Base-by-base conservation (phyloP, 2,329 filamentous ascomycete genomes). In the Phyllosticta citribraziliensis region DNA sequence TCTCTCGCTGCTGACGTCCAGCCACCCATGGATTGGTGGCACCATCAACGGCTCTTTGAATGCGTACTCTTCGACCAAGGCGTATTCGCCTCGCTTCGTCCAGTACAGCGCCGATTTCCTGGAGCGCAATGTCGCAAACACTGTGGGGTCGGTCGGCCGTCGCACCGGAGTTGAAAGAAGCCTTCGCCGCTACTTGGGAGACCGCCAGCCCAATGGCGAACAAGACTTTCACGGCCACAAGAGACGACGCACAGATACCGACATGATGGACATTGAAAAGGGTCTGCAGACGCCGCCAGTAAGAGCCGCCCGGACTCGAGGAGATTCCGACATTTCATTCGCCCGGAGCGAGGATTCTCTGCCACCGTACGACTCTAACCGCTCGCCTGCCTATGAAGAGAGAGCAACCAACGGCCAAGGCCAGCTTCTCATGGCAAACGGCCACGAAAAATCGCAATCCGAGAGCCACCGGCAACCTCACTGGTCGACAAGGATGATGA, bases 131-230 rank as follows among this genome's bases (percentile, higher is more conserved):
- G 85, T 97, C 58, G 89, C 89, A 58, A 94, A 89, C 69, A 94
- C 90, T 0, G 89, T 96, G 30, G 89, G 89, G 14, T 88, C 85
- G 0, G 89, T 96, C 5, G 88, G 91, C 30, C 84, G 90, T 30
- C 86, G 87, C 33, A 96, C 93, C 0, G 93, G 93, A 63, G 88
- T 97, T 2, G 92, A 97, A 71, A 87, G 87, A 60, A 88, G 91
- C 61, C 82, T 97, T 14, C 83, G 94, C 56, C 92, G 91, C 84
- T 94, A 95, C 66, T 78, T 97, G 6, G 83, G 84, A 19, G 82
- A 73, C 60, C 78, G 84, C 52, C 79, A 83, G 52, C 81, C 82
- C 11, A 73, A 70, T 57, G 75, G 82, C 79, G 54, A 82, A 73
- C 67, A 79, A 52, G 65, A 70, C 3, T 52, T 27, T 2, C 30